Conservation (phyloP, 345 rosid genomes). For the Eucalyptus rudis region DNA sequence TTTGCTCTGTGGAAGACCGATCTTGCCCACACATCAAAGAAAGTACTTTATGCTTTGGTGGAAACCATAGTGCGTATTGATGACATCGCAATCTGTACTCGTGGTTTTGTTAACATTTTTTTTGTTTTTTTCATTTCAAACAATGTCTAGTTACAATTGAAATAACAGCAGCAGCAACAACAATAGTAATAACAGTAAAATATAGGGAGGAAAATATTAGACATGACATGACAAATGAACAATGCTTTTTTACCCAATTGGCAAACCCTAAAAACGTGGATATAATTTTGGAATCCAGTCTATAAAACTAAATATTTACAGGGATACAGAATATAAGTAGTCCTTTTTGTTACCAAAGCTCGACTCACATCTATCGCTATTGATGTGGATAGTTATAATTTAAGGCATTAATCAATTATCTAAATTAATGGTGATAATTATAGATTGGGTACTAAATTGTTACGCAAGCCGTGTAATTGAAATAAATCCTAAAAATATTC, state of each 20-base stretch:
- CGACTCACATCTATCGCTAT: neutral
- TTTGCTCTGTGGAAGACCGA: neutral
- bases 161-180: neutral
- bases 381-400: neutral
- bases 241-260: neutral
- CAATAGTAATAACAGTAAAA: neutral
- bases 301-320: neutral
- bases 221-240: neutral
- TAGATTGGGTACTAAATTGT: neutral
- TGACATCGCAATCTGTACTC: neutral
- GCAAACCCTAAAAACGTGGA: neutral
- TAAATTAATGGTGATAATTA: neutral
- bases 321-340: neutral
- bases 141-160: neutral
- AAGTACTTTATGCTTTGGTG: neutral
- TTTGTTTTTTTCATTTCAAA: neutral
- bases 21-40: neutral
- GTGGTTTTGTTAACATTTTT: neutral
- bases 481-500: neutral
- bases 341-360: neutral
- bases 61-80: neutral
- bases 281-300: neutral
- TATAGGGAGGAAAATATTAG: neutral
- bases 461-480: neutral
- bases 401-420: neutral